phyloP scores from a whole-genome alignment of 139 green algal species.

The Asterochloris sp. region DNA sequence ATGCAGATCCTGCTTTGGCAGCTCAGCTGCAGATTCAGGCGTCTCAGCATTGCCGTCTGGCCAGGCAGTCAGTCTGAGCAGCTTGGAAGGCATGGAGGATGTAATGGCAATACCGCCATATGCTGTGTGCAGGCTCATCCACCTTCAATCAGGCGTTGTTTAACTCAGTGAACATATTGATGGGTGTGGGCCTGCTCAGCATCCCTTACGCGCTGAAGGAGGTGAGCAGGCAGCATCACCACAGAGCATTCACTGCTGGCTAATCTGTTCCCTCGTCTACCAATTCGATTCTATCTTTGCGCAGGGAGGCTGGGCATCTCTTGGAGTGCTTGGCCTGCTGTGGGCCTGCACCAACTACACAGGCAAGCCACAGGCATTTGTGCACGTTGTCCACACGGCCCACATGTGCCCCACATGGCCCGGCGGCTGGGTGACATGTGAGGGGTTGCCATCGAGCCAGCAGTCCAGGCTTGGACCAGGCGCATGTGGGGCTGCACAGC shows the following conservation, averaged over 20 bases:
- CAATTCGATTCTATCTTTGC: background rate
- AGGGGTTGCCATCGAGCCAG: no score
- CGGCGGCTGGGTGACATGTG: no score
- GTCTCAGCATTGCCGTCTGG: background rate
- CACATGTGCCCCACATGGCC: no score
- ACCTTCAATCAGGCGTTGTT: slow-evolving; percentile 27
- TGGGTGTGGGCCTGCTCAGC: slow-evolving; percentile 41
- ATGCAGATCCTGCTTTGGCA: background rate
- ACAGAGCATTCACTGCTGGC: background rate
- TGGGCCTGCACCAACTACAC: slow-evolving; percentile 16
- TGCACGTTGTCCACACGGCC: background rate
- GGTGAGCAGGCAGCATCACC: slow-evolving; percentile 1
- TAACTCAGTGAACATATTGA: slow-evolving; percentile 46
- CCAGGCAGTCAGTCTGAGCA: background rate
- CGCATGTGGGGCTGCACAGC: no score
- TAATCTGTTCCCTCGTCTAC: background rate
- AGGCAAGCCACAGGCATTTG: background rate
- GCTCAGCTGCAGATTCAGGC: background rate
- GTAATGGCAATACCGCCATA: background rate
- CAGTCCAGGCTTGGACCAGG: no score
- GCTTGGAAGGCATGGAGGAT: background rate
- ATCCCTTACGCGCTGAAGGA: slow-evolving; percentile 34
- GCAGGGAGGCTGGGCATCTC: slow-evolving; percentile 9
- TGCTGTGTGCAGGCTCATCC: background rate
- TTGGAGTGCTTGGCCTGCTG: slow-evolving; percentile 11